Percentiles rank a stretch among this genome's conserved stretches.
Evolutionary conservation across 1,139 yeast species (phyloP).

Genomic region (Debaryomycetaceae sp.): DNA sequence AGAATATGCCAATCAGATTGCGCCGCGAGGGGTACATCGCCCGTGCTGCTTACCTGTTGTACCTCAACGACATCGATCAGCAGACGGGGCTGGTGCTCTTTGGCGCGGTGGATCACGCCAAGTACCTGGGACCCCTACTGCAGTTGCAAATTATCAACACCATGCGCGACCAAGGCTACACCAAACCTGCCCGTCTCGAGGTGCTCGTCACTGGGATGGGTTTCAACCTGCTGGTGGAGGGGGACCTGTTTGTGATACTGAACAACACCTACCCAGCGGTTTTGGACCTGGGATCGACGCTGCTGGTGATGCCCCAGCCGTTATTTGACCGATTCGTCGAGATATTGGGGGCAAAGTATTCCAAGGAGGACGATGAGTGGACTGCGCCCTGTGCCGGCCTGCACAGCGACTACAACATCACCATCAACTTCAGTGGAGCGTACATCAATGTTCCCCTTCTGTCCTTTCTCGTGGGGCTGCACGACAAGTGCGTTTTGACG

Average conservation of each 20-base stretch:
- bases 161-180: not conserved
- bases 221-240: conserved; percentile 1
- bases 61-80: conserved; percentile 4
- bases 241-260: too few relatives aligned
- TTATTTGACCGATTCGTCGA: conserved; percentile 1
- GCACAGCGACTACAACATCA: conserved; percentile 19
- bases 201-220: not conserved
- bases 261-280: conserved; percentile 4
- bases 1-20: conserved; percentile 1
- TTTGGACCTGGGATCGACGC: conserved; percentile 1
- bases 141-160: not conserved
- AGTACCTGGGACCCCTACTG: not conserved
- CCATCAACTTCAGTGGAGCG: conserved; percentile 36
- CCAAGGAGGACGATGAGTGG: not conserved
- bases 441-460: conserved; percentile 33
- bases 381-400: not conserved
- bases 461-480: conserved; percentile 15
- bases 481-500: conserved; percentile 3
- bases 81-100: conserved; percentile 3
- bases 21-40: conserved; percentile 1
- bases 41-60: conserved; percentile 7
- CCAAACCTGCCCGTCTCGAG: not conserved
- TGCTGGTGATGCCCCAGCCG: not conserved
- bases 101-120: conserved; percentile 3
- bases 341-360: conserved; percentile 1